Conservation (phyloP, 306 rosid genomes). For the Cucurbita pepo region DNA sequence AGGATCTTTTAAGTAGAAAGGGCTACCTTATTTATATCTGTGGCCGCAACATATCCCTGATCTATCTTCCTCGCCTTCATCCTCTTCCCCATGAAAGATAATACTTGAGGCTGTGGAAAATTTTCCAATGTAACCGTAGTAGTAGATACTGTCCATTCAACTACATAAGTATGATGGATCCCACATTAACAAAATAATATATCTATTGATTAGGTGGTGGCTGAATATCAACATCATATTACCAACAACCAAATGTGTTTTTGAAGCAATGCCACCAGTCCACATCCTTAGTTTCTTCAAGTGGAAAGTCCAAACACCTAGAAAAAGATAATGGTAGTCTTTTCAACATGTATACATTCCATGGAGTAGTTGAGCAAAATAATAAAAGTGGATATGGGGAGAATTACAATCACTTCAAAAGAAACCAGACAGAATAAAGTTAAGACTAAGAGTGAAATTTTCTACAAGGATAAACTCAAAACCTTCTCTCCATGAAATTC, state of each 20-base stretch:
- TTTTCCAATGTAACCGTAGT: no score
- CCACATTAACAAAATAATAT: no score
- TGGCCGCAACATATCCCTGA: no score
- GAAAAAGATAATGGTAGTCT: not conserved
- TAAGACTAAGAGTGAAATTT: not conserved
- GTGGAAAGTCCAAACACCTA: not conserved
- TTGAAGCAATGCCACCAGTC: conserved; percentile 24
- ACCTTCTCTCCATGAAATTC: not conserved
- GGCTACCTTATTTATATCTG: conserved; percentile 52
- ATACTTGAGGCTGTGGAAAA: conserved; percentile 4
- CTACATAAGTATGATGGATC: no score
- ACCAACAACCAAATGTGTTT: no score
- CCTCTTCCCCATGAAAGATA: conserved; percentile 92
- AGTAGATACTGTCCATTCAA: no score
- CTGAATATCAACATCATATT: no score
- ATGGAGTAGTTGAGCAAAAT: not conserved
- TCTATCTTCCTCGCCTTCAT: conserved; percentile 46
- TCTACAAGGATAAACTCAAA: not conserved
- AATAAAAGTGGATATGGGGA: not conserved
- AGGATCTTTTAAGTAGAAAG: not conserved
- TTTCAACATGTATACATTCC: not conserved
- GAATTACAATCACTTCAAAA: not conserved
- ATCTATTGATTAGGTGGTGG: no score
- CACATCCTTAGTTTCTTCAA: conserved; percentile 66
- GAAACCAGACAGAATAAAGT: not conserved